Percentiles rank a stretch among this genome's conserved stretches.
phyloP scores from a whole-genome alignment of 345 rosid genomes.

The Eutrema japonicum region DNA sequence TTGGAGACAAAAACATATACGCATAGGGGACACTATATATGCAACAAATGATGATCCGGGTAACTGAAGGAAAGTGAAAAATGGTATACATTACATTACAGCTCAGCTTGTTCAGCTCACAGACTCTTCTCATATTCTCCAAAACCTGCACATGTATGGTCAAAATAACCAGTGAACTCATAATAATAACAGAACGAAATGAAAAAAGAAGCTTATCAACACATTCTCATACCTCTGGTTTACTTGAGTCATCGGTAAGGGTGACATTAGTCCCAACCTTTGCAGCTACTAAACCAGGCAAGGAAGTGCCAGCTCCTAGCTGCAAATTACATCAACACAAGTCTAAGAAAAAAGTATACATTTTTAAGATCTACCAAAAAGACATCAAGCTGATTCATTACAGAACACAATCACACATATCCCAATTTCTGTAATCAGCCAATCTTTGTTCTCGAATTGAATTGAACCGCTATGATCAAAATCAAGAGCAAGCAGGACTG shows the following conservation, averaged over 20 bases:
- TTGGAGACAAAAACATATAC: not conserved
- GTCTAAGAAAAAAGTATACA: not conserved
- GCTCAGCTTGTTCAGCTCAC: constrained; percentile 61
- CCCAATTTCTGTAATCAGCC: not conserved
- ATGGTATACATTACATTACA: constrained; percentile 56
- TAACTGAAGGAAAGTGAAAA: not conserved
- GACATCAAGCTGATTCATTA: not conserved
- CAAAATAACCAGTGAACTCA: constrained; percentile 8
- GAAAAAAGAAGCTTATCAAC: not conserved
- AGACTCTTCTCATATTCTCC: constrained; percentile 72
- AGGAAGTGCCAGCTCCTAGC: constrained; percentile 80
- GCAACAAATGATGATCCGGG: not conserved
- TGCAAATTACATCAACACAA: constrained; percentile 36
- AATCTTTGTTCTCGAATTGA: not conserved
- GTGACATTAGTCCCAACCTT: constrained; percentile 71
- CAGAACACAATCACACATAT: constrained; percentile 2
- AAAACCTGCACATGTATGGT: constrained; percentile 59
- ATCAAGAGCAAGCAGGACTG: not conserved
- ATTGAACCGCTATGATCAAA: not conserved
- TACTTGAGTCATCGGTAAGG: constrained; percentile 62
- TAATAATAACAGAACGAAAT: constrained; percentile 10
- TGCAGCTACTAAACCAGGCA: constrained; percentile 66
- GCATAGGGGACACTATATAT: not conserved
- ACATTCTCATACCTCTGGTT: constrained; percentile 55
- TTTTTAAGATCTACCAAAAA: not conserved